Percentiles rank a stretch among this genome's conserved stretches.
Evolutionary conservation across 805 yeast genomes (phyloP).

Genomic region (Candida stauntonica): DNA sequence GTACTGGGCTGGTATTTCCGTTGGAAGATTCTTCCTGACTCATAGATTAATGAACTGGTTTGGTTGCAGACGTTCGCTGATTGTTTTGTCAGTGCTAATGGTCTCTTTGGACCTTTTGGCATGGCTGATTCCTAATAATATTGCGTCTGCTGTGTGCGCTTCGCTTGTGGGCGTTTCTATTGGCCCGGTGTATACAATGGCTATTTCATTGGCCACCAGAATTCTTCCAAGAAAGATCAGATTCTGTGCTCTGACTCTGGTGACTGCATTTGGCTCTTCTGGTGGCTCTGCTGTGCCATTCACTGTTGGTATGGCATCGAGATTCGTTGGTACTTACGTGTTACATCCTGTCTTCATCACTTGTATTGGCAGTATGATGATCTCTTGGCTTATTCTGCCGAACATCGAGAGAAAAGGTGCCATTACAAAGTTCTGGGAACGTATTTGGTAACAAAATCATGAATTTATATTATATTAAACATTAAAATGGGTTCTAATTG

Average conservation of each 20-base stretch:
- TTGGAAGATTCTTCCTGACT: constrained; percentile 49
- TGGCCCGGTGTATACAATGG: constrained; percentile 54
- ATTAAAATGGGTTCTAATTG: too few species aligned
- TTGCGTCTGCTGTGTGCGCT: constrained; percentile 41
- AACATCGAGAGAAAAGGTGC: constrained; percentile 33
- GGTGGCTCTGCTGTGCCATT: constrained; percentile 56
- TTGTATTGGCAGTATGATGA: constrained; percentile 31
- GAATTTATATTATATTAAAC: too few species aligned
- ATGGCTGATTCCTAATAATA: constrained; percentile 45
- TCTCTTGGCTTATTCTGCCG: constrained; percentile 41
- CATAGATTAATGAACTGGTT: constrained; percentile 32
- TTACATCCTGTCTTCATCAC: constrained; percentile 44
- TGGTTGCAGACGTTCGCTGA: constrained; percentile 43
- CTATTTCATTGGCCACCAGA: constrained; percentile 41
- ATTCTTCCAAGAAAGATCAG: constrained; percentile 48
- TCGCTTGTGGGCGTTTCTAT: constrained; percentile 47
- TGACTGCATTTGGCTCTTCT: constrained; percentile 51
- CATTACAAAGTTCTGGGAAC: constrained; percentile 19
- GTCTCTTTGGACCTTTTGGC: constrained; percentile 36
- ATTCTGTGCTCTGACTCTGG: constrained; percentile 43
- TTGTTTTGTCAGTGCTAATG: constrained; percentile 32
- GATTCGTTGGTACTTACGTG: constrained; percentile 41
- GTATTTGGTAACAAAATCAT: constrained; percentile 15
- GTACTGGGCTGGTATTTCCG: constrained; percentile 59
- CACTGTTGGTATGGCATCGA: constrained; percentile 44